These are phyloP conservation scores for Cornus florida DNA, from an alignment of 148 eudicot species.

Conservation along the genomic window DNA sequence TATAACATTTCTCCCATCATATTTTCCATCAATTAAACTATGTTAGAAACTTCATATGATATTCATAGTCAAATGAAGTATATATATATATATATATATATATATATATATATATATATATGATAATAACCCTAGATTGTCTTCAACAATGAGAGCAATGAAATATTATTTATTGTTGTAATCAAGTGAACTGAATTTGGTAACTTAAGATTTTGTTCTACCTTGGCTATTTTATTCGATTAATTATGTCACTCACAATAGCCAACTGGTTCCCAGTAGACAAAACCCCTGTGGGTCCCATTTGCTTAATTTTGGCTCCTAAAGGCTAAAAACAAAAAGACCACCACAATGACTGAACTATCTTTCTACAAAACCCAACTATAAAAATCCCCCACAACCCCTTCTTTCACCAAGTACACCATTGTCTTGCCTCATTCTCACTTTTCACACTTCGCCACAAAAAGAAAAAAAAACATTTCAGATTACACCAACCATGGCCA, in stretches of 20 bases:
- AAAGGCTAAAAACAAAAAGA: too few species aligned
- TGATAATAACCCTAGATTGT: too few species aligned
- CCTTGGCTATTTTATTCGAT: background rate
- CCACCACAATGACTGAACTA: background rate
- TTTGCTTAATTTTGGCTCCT: too few species aligned
- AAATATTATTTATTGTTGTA: background rate
- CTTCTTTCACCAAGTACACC: background rate
- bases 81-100: too few species aligned
- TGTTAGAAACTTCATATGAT: too few species aligned
- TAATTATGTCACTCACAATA: background rate
- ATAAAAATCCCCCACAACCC: constrained; percentile 15
- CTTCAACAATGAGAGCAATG: too few species aligned
- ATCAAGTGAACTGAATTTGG: constrained; percentile 20
- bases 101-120: too few species aligned
- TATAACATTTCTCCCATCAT: too few species aligned
- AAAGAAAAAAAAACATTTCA: background rate
- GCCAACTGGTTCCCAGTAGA: constrained; percentile 18
- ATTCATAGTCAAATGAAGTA: too few species aligned
- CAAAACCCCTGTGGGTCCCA: background rate
- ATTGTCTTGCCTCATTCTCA: background rate
- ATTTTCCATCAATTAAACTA: too few species aligned
- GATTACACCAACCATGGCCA: constrained; percentile 38
- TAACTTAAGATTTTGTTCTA: constrained; percentile 1
- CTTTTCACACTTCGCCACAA: constrained; percentile 20
- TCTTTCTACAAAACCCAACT: constrained; percentile 8